Percentiles rank a stretch among this genome's conserved stretches.
Evolutionary conservation across 2,329 filamentous ascomycete species (phyloP).

Genomic region (Diaporthe citrichinensis): DNA sequence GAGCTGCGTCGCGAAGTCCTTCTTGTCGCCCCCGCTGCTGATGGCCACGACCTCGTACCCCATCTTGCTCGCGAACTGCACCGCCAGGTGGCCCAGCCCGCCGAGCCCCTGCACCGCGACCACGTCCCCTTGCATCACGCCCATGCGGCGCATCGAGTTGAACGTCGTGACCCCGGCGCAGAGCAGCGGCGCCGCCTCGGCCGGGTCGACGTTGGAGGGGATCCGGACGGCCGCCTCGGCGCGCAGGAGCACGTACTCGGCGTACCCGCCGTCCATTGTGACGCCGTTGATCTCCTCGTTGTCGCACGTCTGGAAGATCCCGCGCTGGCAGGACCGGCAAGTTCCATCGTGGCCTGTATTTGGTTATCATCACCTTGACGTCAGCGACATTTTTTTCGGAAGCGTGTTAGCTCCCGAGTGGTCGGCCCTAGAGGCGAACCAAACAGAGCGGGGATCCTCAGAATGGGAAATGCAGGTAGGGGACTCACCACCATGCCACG

Average conservation of each 20-base stretch:
- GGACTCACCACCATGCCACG: conserved; percentile 75
- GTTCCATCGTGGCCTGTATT: conserved; percentile 68
- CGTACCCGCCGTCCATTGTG: conserved; percentile 76
- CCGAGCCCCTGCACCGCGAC: conserved; percentile 78
- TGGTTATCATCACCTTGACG: background rate
- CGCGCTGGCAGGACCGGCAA: conserved; percentile 75
- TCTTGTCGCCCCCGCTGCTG: conserved; percentile 74
- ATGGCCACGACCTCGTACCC: conserved; percentile 81
- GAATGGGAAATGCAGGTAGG: conserved; percentile 39
- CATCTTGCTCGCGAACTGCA: conserved; percentile 83
- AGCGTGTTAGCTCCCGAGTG: background rate
- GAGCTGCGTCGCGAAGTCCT: conserved; percentile 73
- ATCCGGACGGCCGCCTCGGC: conserved; percentile 72
- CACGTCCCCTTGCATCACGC: conserved; percentile 65
- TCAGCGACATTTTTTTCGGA: background rate
- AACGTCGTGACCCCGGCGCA: conserved; percentile 77
- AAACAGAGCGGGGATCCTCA: no score
- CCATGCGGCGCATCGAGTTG: conserved; percentile 69
- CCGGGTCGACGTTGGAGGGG: conserved; percentile 65
- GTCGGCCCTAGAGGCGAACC: background rate
- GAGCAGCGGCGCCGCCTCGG: conserved; percentile 70
- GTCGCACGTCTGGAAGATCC: conserved; percentile 78
- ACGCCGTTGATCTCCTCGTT: conserved; percentile 76
- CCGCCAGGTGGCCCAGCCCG: conserved; percentile 82
- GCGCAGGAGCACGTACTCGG: conserved; percentile 73